Percentiles rank a stretch among this genome's conserved stretches.
These are phyloP conservation scores for Conringia planisiliqua DNA, from an alignment of 345 rosid species.

Conservation along the genomic window DNA sequence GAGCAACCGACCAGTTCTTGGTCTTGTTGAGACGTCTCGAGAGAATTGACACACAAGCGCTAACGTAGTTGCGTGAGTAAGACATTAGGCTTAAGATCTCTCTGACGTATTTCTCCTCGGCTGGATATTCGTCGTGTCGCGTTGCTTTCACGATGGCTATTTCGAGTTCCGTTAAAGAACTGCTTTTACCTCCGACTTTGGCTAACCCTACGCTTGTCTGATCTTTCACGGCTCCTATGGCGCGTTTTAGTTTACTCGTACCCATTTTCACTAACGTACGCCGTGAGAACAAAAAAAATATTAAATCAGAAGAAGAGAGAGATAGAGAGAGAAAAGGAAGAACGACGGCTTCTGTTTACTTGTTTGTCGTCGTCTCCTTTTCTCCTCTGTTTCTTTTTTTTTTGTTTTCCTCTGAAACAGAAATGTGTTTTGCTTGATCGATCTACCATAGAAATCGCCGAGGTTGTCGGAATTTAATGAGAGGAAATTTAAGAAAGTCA, in stretches of 20 bases:
- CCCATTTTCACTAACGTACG: constrained; percentile 18
- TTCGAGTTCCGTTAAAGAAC: constrained; percentile 18
- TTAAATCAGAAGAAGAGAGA: background rate
- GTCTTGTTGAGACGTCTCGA: constrained; percentile 53
- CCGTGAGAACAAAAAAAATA: background rate
- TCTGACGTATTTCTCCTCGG: constrained; percentile 50
- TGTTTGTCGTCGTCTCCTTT: constrained; percentile 24
- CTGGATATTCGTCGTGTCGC: constrained; percentile 76
- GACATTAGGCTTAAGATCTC: constrained; percentile 51
- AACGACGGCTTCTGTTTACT: constrained; percentile 23
- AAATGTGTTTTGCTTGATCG: constrained; percentile 12
- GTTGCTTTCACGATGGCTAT: constrained; percentile 57
- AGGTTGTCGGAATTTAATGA: constrained; percentile 20
- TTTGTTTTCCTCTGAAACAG: background rate
- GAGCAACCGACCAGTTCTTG: constrained; percentile 68
- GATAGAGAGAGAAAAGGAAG: background rate
- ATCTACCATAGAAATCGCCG: constrained; percentile 29
- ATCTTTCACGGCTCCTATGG: constrained; percentile 47
- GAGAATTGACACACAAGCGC: constrained; percentile 48
- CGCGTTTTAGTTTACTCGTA: constrained; percentile 32
- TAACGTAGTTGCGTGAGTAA: constrained; percentile 54
- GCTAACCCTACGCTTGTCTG: constrained; percentile 54
- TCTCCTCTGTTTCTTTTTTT: constrained; percentile 12
- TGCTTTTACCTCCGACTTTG: constrained; percentile 49
- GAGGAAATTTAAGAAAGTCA: background rate